Conservation (phyloP, 768 basidiomycete species). For the Lactifluus piperatus region DNA sequence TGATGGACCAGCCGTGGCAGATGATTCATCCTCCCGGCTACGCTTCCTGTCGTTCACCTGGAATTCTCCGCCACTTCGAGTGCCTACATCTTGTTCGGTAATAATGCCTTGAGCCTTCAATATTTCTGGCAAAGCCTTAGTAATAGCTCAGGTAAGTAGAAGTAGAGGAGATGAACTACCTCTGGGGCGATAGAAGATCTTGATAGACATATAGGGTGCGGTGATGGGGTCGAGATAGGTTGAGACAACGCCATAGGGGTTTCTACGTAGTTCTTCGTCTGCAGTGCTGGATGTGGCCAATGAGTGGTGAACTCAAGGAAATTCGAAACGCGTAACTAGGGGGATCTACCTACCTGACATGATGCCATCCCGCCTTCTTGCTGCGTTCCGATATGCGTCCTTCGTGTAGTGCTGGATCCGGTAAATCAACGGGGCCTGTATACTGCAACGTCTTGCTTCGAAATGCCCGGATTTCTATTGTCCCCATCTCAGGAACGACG, state of each 20-base stretch:
- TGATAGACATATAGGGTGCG: background rate
- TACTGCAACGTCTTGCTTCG: background rate
- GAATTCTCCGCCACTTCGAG: background rate
- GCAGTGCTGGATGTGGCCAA: constrained; percentile 4
- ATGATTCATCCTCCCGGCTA: background rate
- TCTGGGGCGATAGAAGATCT: constrained; percentile 14
- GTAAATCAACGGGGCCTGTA: fast-evolving
- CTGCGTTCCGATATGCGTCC: constrained; percentile 12
- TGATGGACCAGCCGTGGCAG: background rate
- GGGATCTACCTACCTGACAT: constrained; percentile 3
- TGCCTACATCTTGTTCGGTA: background rate
- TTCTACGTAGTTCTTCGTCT: background rate
- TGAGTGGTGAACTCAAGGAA: background rate
- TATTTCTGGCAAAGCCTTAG: background rate
- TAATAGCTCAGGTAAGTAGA: background rate
- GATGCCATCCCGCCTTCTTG: constrained; percentile 17
- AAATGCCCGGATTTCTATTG: constrained; percentile 8
- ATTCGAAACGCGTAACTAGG: background rate
- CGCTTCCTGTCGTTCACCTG: constrained; percentile 1
- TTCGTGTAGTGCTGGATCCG: background rate
- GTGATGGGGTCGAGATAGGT: background rate
- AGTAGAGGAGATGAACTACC: background rate
- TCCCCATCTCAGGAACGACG: constrained; percentile 4
- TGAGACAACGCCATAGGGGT: background rate
- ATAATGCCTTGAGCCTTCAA: constrained; percentile 13